phyloP scores from a whole-genome alignment of 495 filamentous ascomycete species.

The Penicillium coprophilum region DNA sequence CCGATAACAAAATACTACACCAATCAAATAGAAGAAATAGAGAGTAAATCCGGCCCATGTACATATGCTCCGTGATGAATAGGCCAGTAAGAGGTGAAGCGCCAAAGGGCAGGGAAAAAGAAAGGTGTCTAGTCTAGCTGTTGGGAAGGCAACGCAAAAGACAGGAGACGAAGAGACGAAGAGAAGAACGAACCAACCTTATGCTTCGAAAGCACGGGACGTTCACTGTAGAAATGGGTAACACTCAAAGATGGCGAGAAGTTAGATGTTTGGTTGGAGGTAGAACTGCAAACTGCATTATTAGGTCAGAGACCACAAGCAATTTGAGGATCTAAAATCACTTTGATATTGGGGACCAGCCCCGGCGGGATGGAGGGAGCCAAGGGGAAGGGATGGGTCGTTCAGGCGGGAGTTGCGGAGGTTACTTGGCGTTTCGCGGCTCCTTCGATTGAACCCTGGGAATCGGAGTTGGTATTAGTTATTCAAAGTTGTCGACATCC shows the following conservation, averaged over 20 bases:
- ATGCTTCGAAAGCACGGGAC: constrained; percentile 25
- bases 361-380: constrained; percentile 25
- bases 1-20: constrained; percentile 15
- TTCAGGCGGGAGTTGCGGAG: constrained; percentile 41
- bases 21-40: constrained; percentile 20
- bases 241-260: constrained; percentile 9
- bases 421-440: constrained; percentile 44
- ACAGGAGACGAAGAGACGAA: constrained; percentile 31
- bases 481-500: constrained; percentile 29
- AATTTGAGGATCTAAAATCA: constrained; percentile 1
- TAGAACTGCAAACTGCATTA: constrained; percentile 21
- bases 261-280: constrained; percentile 23
- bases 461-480: constrained; percentile 37
- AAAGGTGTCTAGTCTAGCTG: constrained; percentile 16
- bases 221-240: constrained; percentile 16
- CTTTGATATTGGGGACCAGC: constrained; percentile 34
- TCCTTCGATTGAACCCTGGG: constrained; percentile 34
- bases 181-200: constrained; percentile 43
- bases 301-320: constrained; percentile 14
- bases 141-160: constrained; percentile 28
- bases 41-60: constrained; percentile 10
- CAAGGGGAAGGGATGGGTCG: neutral
- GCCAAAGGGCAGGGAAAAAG: constrained; percentile 9
- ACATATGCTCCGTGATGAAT: constrained; percentile 7
- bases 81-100: constrained; percentile 9